Base-by-base conservation (phyloP, 2,329 filamentous ascomycete genomes). In the Diaporthe citrichinensis region DNA sequence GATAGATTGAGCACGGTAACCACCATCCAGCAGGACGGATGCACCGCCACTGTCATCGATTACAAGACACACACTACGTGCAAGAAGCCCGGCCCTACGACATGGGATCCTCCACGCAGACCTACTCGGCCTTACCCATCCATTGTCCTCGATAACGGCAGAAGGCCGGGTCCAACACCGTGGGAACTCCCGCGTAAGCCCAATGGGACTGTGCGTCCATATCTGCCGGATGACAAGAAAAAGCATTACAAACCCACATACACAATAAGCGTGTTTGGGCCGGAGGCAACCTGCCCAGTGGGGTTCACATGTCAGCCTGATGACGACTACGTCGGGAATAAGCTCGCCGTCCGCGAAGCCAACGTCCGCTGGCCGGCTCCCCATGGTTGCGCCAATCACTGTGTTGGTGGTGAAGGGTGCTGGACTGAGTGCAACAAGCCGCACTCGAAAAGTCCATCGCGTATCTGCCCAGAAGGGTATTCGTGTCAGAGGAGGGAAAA, bases 401-500 rank as follows among this genome's bases (percentile, higher is more conserved):
- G 68, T 25, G 59, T 62, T 44, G 51, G 68, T 55, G 68, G 39
- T 25, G 17, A 28, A 41, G 55, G 25, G 23, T 71, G 68, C 68
- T 71, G 67, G 67, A 44, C 53, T 17, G 53, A 71, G 25, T 71
- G 51, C 39, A 28, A 34, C 25, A 46, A 41, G 57, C 41, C 31
- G 5, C 10, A 23, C 14, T 14, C 36, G 12, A 36, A 25, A 14
- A 31, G 58, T 36, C 25, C 49, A 44, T 25, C 31, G 4, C 69
- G 28, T 28, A 28, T 72, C 55, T 72, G 68, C 28, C 67, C 59
- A 51, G 55, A 34, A 28, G 49, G 57, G 8, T 68, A 59, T 41
- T 75, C 74, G 23, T 75, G 74, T 51, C 74, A 59, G 58, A 39
- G 20, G 51, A 41, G 41, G 15, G 34, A 41, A 41, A 46, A 67